Conservation (phyloP, 2,329 filamentous ascomycete species). For the Rutstroemia sp. region DNA sequence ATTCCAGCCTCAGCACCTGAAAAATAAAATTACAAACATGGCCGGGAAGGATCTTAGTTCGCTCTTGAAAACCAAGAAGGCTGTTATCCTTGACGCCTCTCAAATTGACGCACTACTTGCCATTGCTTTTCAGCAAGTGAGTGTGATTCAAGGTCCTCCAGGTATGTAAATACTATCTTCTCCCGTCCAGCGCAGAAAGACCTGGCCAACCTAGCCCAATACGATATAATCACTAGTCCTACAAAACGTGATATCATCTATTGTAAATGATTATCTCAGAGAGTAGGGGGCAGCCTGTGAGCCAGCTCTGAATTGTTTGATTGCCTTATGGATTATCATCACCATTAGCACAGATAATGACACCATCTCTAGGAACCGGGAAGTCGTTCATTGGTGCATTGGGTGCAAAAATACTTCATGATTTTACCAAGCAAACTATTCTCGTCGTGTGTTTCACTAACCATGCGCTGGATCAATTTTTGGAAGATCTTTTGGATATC, state of each 20-base stretch:
- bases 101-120: constrained; percentile 50
- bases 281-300: too few species aligned
- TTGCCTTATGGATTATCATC: too few species aligned
- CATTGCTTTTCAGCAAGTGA: constrained; percentile 45
- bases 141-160: constrained; percentile 65
- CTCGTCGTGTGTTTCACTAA: constrained; percentile 64
- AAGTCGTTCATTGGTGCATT: constrained; percentile 68
- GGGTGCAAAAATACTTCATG: constrained; percentile 47
- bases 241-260: too few species aligned
- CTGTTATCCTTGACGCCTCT: constrained; percentile 40
- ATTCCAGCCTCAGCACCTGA: constrained; percentile 19
- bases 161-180: constrained; percentile 26
- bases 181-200: too few species aligned
- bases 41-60: constrained; percentile 27
- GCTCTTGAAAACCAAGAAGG: constrained; percentile 26
- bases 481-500: constrained; percentile 54
- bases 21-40: constrained; percentile 20
- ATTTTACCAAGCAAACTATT: constrained; percentile 42
- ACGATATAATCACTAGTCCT: too few species aligned
- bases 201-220: too few species aligned
- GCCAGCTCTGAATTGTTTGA: too few species aligned
- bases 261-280: too few species aligned
- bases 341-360: not conserved
- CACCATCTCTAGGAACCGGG: constrained; percentile 49
- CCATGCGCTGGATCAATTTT: constrained; percentile 58